These are phyloP conservation scores for Fusarium gaditjirri DNA, from an alignment of 2,329 filamentous ascomycete genomes.

Conservation along the genomic window DNA sequence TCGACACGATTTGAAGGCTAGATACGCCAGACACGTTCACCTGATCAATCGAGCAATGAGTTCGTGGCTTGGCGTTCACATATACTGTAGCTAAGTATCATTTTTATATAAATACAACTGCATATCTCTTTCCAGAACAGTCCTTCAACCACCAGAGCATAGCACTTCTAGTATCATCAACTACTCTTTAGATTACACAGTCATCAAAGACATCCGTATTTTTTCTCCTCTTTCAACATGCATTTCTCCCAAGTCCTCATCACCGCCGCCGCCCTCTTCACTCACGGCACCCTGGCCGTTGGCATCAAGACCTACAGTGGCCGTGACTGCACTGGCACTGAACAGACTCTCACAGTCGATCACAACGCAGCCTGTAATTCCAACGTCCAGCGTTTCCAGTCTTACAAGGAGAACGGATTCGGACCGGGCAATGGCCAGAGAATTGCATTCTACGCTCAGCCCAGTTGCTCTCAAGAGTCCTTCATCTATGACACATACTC, in stretches of 20 bases:
- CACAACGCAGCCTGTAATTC: neutral
- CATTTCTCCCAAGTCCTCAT: neutral
- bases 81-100: fast-evolving
- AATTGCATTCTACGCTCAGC: neutral
- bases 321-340: neutral
- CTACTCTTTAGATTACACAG: fast-evolving
- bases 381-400: neutral
- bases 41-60: neutral
- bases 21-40: neutral
- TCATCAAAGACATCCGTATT: fast-evolving
- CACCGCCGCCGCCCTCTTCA: neutral
- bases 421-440: neutral
- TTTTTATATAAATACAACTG: neutral
- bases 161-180: no score
- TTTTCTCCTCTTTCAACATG: neutral
- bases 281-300: neutral
- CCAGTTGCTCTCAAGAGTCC: neutral
- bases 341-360: neutral
- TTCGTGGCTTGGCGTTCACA: no score
- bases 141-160: neutral
- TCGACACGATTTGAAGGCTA: fast-evolving
- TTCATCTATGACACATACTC: neutral
- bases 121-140: neutral
- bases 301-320: neutral
- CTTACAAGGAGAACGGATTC: neutral